A percentile compares a stretch with the other conserved stretches of the same genome.
Evolutionary conservation across 108 stramenopile genomes (phyloP).

Genomic region (Pseudonitzschia multistriata): DNA sequence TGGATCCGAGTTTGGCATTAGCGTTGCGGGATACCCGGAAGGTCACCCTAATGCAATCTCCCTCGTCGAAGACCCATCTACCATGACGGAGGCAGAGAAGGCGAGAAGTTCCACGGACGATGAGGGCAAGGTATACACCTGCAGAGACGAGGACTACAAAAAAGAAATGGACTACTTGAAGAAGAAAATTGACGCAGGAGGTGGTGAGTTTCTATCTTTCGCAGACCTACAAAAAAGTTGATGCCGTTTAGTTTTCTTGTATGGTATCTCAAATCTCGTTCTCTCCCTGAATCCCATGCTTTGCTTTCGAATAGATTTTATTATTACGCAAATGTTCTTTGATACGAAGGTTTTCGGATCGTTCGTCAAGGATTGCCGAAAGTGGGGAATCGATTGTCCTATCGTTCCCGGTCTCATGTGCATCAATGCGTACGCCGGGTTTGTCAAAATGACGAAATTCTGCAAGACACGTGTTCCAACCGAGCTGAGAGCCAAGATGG

Average conservation of each 20-base stretch:
- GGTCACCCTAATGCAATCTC: conserved; percentile 95
- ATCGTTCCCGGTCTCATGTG: conserved; percentile 99
- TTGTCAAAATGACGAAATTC: conserved; percentile 97
- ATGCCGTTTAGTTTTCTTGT: background rate
- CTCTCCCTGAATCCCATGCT: conserved; percentile 11
- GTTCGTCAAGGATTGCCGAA: conserved; percentile 91
- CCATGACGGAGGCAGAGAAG: conserved; percentile 76
- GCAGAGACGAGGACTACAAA: conserved; percentile 92
- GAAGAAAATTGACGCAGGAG: conserved; percentile 94
- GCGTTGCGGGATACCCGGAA: conserved; percentile 99
- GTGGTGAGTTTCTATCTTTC: conserved; percentile 51
- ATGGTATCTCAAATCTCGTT: background rate
- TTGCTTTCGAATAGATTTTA: conserved; percentile 57
- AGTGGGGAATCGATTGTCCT: conserved; percentile 90
- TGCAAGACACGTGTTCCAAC: conserved; percentile 98
- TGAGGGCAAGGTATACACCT: conserved; percentile 77
- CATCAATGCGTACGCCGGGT: conserved; percentile 95
- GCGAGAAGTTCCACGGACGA: conserved; percentile 78
- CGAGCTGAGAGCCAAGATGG: conserved; percentile 76
- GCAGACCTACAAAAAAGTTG: background rate
- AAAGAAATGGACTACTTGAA: conserved; percentile 98
- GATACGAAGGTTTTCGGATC: conserved; percentile 89
- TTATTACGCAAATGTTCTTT: conserved; percentile 99
- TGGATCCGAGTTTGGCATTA: conserved; percentile 90
- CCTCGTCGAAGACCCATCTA: conserved; percentile 70